phyloP scores from a whole-genome alignment of 2,329 filamentous ascomycete genomes.

The Colletotrichum paranaense region DNA sequence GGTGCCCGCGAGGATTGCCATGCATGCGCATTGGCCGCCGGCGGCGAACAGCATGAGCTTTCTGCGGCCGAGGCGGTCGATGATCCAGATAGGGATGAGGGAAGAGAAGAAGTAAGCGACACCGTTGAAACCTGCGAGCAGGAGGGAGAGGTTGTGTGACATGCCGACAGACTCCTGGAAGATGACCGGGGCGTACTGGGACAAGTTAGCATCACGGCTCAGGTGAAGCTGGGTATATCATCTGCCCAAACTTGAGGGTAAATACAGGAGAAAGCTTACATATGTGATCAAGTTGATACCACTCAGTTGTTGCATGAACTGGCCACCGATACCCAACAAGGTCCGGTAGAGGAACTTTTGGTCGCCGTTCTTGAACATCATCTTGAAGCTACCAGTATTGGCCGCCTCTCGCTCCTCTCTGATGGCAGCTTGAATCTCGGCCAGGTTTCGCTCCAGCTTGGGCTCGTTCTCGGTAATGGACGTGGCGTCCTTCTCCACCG shows the following conservation, averaged over 20 bases:
- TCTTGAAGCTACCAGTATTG: conserved; percentile 44
- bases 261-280: background rate
- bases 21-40: conserved; percentile 51
- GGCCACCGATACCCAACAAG: conserved; percentile 53
- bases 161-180: conserved; percentile 58
- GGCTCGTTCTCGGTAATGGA: conserved; percentile 41
- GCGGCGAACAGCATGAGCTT: conserved; percentile 67
- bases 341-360: conserved; percentile 54
- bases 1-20: conserved; percentile 58
- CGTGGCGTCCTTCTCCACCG: conserved; percentile 43
- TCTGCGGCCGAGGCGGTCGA: conserved; percentile 60
- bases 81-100: conserved; percentile 47
- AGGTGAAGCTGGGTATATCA: no score
- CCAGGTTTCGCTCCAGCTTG: conserved; percentile 42
- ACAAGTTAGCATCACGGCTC: background rate
- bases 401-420: conserved; percentile 53
- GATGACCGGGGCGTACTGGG: conserved; percentile 53
- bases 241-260: no score
- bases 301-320: conserved; percentile 56
- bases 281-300: conserved; percentile 50
- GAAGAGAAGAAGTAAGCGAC: conserved; percentile 47
- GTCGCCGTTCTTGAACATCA: conserved; percentile 53
- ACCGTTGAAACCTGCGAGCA: conserved; percentile 64
- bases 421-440: conserved; percentile 52
- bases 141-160: conserved; percentile 56